A percentile compares a stretch with the other conserved stretches of the same genome.
phyloP scores from a whole-genome alignment of 768 basidiomycete genomes.

The Lactarius vividus region DNA sequence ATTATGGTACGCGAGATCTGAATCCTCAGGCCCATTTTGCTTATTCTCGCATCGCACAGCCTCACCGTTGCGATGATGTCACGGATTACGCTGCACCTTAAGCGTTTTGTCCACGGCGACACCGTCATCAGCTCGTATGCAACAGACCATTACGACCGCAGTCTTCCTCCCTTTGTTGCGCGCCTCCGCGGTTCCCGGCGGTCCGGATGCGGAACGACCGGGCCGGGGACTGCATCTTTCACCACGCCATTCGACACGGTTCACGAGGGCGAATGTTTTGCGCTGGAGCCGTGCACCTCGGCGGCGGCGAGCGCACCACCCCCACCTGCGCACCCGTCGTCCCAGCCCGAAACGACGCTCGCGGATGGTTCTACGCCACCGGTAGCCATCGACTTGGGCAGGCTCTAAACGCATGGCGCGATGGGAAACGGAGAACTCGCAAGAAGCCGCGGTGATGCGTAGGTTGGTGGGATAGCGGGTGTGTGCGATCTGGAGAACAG shows the following conservation, averaged over 20 bases:
- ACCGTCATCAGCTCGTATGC: not conserved
- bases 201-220: not conserved
- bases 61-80: constrained; percentile 63
- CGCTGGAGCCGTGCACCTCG: not conserved
- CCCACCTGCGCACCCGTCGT: no score
- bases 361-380: no score
- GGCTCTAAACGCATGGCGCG: not conserved
- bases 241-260: not conserved
- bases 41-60: not conserved
- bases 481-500: no score
- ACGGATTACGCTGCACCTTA: constrained; percentile 58
- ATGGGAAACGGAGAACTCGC: not conserved
- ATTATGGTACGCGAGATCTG: constrained; percentile 6
- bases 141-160: not conserved
- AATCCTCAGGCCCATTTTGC: no score
- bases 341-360: no score
- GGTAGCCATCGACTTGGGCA: not conserved
- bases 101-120: constrained; percentile 34
- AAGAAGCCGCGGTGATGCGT: no score
- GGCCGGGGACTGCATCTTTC: not conserved
- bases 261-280: not conserved
- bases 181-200: no score
- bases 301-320: not conserved
- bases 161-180: not conserved
- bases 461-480: no score